Evolutionary conservation across 805 yeast genomes (phyloP), one percentile per base, ranked within the genome.

Genomic region (Pichia pseudocactophila): DNA sequence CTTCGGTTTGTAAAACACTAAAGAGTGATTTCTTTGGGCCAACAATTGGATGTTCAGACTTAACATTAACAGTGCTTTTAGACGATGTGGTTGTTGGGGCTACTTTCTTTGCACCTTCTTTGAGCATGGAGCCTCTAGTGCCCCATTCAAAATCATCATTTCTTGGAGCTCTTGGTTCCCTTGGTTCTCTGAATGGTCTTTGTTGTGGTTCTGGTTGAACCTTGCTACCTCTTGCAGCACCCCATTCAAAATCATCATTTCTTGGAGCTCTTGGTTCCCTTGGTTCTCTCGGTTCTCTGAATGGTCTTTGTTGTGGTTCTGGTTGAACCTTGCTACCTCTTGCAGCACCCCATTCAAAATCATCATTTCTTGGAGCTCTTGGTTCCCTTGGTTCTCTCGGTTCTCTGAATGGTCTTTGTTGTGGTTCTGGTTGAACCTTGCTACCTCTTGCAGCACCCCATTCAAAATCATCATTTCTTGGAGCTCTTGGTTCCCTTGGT

Each of bases 331-430:
- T 38, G 33, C 50, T 28, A 18, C 44, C 40, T 37, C 53, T 40
- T 38, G 70, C 76, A 9, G 68, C 48, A 41, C 70, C 65, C 78
- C 86, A 79, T 61, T 82, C 86, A 41, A 78, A 62, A 27, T 76
- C 75, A 38, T 75, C 75, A 62, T 38, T 50, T 37, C 11, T 45
- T 46, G 41, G 50, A 36, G 44, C 42, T 51, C 54, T 44, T 28
- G 26, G 33, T 41, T 39, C 45, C 34, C 47, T 44, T 25, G 45
- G 41, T 27, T 22, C 25, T 22, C 25, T 22, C 5, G 39, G 39
- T 15, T 36, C 34, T 37, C 36, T 37, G 45, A 41, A 51, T 34
- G 20, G 34, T 42, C 40, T 46, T 44, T 37, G 40, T 45, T 34
- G 34, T n/a, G 18, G 42, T 28, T 35, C 39, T 36, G 49, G 42